phyloP scores from a whole-genome alignment of 179 eudicot genomes.

The Vitellaria paradoxa region DNA sequence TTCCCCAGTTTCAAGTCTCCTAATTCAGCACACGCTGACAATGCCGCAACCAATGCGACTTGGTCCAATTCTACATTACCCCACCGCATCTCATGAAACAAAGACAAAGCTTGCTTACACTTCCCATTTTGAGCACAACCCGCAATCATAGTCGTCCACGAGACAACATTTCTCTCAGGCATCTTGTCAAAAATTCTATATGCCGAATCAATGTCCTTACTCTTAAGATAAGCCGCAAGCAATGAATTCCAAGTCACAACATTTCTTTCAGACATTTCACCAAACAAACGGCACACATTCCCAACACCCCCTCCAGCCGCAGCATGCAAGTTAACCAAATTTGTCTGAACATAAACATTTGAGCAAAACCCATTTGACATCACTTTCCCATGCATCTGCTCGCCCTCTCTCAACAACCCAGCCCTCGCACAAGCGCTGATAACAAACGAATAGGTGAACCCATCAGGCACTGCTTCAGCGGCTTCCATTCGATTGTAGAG shows the following conservation, averaged over 20 bases:
- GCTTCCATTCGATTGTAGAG: slow-evolving; percentile 39
- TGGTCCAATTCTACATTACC: slow-evolving; percentile 39
- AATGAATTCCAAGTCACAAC: slow-evolving; percentile 50
- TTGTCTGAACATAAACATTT: slow-evolving; percentile 47
- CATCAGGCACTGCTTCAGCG: slow-evolving; percentile 33
- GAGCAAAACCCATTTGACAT: slow-evolving; percentile 44
- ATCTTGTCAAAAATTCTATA: slow-evolving; percentile 38
- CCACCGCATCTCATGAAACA: slow-evolving; percentile 45
- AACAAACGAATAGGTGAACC: slow-evolving; percentile 45
- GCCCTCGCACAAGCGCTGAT: slow-evolving; percentile 42
- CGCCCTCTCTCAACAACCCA: slow-evolving; percentile 45
- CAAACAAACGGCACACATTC: slow-evolving; percentile 40
- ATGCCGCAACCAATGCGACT: slow-evolving; percentile 40
- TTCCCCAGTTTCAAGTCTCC: slow-evolving; percentile 50
- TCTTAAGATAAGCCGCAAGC: slow-evolving; percentile 39
- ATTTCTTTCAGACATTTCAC: slow-evolving; percentile 48
- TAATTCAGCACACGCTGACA: slow-evolving; percentile 61
- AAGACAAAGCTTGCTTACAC: slow-evolving; percentile 33
- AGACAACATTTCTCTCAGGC: slow-evolving; percentile 49
- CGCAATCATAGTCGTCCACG: slow-evolving; percentile 57
- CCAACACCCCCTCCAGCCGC: slow-evolving; percentile 16
- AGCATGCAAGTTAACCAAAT: slow-evolving; percentile 56
- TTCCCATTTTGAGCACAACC: slow-evolving; percentile 48
- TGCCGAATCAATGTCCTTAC: slow-evolving; percentile 37
- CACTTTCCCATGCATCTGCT: slow-evolving; percentile 62